Evolutionary conservation across 176 grass and related monocot species (phyloP).

Genomic region (Rhynchospora tenuis): DNA sequence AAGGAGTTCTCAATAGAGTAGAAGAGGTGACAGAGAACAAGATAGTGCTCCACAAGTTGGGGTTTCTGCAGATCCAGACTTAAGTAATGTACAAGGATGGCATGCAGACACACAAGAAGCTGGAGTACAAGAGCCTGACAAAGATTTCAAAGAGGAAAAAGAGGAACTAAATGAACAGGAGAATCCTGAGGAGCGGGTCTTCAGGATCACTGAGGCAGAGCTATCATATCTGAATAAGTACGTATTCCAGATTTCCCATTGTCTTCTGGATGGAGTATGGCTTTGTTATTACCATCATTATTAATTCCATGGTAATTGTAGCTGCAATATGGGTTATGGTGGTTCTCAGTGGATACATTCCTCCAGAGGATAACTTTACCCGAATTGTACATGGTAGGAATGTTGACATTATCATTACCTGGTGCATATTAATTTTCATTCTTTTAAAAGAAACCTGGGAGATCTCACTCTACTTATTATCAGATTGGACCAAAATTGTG

Average conservation of each 20-base stretch:
- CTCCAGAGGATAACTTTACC: background rate
- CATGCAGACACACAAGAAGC: no score
- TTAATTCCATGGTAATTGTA: background rate
- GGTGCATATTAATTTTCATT: background rate
- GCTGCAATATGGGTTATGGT: background rate
- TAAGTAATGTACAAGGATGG: no score
- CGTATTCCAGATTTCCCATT: conserved; percentile 5
- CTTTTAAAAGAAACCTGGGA: conserved; percentile 14
- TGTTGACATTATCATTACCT: conserved; percentile 5
- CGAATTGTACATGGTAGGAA: background rate
- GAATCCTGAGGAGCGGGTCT: background rate
- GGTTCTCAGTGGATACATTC: background rate
- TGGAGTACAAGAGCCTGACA: no score
- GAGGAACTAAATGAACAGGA: background rate
- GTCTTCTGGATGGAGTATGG: background rate
- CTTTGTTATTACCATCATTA: background rate
- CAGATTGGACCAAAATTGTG: conserved; percentile 17
- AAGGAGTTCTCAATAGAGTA: background rate
- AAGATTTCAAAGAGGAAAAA: no score
- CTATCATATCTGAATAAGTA: conserved; percentile 2
- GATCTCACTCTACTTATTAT: conserved; percentile 4
- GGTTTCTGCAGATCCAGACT: background rate
- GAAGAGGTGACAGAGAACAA: no score
- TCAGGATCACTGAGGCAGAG: background rate
- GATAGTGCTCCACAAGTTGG: no score